Base-by-base conservation (phyloP, 148 eudicot genomes). In the Camellia sinensis region DNA sequence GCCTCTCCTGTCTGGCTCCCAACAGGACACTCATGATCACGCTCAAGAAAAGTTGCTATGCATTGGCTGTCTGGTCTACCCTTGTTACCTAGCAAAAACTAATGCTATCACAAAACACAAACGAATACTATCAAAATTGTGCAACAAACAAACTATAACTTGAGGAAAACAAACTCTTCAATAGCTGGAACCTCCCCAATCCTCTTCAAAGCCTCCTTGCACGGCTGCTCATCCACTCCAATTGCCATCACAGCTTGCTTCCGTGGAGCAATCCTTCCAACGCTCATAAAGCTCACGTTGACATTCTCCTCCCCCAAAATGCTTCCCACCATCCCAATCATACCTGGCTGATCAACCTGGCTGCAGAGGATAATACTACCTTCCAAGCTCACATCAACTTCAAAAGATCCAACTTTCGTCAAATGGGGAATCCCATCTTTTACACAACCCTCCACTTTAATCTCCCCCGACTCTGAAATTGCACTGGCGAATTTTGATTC, bases 211-310 rank as follows among this genome's bases (percentile, higher is more conserved):
- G 89, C 66, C 19, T 88, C 84, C 78, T 77, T 85, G 85, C 97
- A 92, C 5, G 98, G 98, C 67, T 76, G 88, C 45, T 94, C 97
- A 70, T 94, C 98, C 57, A 94, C 98, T 29, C 98, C 98, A 44
- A 94, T 92, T 5, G 98, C 92, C 98, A 94, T 94, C 15, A 94
- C 83, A 15, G 98, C 98, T 60, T 91, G 97, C 50, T 91, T 94
- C 79, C 97, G 87, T 1, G 97, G 97, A 53, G 94, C 93, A 40
- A 91, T 77, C 85, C 98, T 84, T 48, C 98, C 97, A 4, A 94
- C 98, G 43, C 91, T 94, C 98, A 94, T 94, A 80, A 94, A 94
- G 81, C 97, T 94, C 78, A 94, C 98, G 64, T 94, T 94, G 76
- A 94, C 98, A 67, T 94, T 94, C 82, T 92, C 97, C 75, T 89